A percentile compares a stretch with the other conserved stretches of the same genome.
phyloP scores from a whole-genome alignment of 768 basidiomycete genomes.

The Tremella mesenterica region DNA sequence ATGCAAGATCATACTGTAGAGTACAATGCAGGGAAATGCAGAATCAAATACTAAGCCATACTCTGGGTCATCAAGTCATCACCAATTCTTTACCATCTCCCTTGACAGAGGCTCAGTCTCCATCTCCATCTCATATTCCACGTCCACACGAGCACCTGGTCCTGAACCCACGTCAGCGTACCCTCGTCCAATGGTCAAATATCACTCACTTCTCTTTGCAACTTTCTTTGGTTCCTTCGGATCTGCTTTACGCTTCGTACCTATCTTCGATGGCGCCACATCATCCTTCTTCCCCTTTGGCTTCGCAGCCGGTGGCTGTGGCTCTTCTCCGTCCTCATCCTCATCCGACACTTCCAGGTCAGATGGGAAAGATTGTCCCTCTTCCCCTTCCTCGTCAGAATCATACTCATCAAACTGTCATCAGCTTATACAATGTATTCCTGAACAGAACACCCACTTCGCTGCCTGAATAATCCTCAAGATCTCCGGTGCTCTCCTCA shows the following conservation, averaged over 20 bases:
- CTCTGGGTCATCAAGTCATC: slow-evolving; percentile 37
- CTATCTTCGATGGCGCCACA: slow-evolving; percentile 44
- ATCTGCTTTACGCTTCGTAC: slow-evolving; percentile 40
- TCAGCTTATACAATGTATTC: background rate
- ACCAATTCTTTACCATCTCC: slow-evolving; percentile 47
- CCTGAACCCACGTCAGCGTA: slow-evolving; percentile 3
- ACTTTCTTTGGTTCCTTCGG: slow-evolving; percentile 17
- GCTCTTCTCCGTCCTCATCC: slow-evolving; percentile 47
- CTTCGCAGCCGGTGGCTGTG: too few species aligned
- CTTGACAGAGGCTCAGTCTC: slow-evolving; percentile 57
- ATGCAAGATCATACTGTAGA: too few species aligned
- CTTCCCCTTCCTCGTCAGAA: slow-evolving; percentile 34
- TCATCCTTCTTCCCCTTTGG: slow-evolving; percentile 49
- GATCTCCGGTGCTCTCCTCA: slow-evolving; percentile 68
- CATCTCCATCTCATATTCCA: slow-evolving; percentile 94
- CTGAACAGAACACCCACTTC: slow-evolving; percentile 24
- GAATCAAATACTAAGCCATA: too few species aligned
- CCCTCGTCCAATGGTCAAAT: background rate
- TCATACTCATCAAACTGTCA: slow-evolving; percentile 38
- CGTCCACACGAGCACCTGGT: slow-evolving; percentile 63
- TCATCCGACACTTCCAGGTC: slow-evolving; percentile 45
- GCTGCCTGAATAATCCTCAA: slow-evolving; percentile 47
- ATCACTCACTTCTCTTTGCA: slow-evolving; percentile 28
- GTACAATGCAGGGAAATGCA: too few species aligned
- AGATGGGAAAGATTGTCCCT: slow-evolving; percentile 35